Evolutionary conservation across 192 early-diverging fungal genomes (phyloP), one percentile per base, ranked within the genome.

Genomic region (Coemansia sp.): DNA sequence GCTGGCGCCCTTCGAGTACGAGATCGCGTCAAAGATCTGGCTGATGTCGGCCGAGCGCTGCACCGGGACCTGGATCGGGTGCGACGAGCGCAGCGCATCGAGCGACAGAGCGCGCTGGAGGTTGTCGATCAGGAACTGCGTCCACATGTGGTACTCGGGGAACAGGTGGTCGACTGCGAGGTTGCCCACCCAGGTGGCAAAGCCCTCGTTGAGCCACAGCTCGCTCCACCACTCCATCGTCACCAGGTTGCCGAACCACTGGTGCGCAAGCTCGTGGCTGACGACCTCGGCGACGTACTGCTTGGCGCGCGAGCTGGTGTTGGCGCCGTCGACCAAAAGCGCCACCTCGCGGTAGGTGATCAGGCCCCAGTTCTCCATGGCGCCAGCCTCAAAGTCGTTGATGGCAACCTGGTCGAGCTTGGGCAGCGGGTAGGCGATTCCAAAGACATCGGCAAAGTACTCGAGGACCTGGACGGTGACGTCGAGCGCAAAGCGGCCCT

Each of bases 341-440:
- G 82, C 83, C 15, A 88, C 81, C 24, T 89, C 85, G 37, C 93
- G 83, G 60, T 91, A 96, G 6, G 95, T 98, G 27, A 98, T 82
- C 23, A 96, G 72, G 50, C 95, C 95, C 95, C 95, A 98, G 79
- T 97, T 97, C 75, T 95, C 92, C 94, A 97, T 95, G 29, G 86
- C 86, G 32, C 89, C 88, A 18, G 87, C 85, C 45, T 84, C 85
- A 75, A 97, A 97, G 61, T 95, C 92, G 30, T 89, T 92, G 57
- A 98, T 90, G 32, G 92, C 92, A 23, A 98, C 78, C 64, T 90
- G 80, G 59, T 90, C 88, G 26, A 91, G 70, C 78, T 95, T 94
- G 38, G 93, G 91, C 19, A 98, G 76, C n/a, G 93, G 91, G 61
- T 98, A 96, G 3, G 85, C 83, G 35, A 88, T 84, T 14, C 82